Evolutionary conservation across 2,329 filamentous ascomycete genomes (phyloP), one percentile per base, ranked within the genome.

Genomic region (Chaetothyriales sp.): DNA sequence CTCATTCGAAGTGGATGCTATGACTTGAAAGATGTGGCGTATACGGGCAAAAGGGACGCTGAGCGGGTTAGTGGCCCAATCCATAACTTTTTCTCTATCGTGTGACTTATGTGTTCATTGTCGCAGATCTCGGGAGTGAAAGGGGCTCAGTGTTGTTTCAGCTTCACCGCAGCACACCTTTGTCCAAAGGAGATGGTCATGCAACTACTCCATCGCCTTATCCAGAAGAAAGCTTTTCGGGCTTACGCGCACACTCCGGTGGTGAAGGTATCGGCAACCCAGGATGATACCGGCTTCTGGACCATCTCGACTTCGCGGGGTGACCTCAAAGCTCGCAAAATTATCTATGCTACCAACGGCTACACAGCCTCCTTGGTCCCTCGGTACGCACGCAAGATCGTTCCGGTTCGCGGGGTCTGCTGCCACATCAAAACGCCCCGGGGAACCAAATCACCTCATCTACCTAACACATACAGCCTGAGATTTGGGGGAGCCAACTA

Each of bases 271-370:
- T 62, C 62, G 2, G 53, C 60, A 15, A 54, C 56, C 52, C 51
- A 58, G 9, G 59, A 60, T 44, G 18, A 49, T 1, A 54, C 56
- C 28, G 57, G 61, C 8, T 62, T 63, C 2, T 89, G 85, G 80
- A 69, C 88, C 0, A 71, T 80, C 47, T 90, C 86, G 46, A 94
- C 88, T 0, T 33, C 65, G 0, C 79, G 87, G 19, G 89, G 88
- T n/a, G 70, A 68, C 44, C 75, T 94, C 51, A 64, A 65, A 0
- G 74, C 87, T 1, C 69, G 71, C 10, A 74, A 77, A 33, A 78
- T 94, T 18, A 74, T 95, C 18, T 75, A 94, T 9, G 83, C 86
- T 3, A 89, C 85, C 1, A 95, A 95, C 63, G 89, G 74, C 2
- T 94, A 94, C 66, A 89, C 86, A 0, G 85, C 86, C 1, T 75